These are phyloP conservation scores for Orychophragmus violaceus DNA, from an alignment of 345 rosid species.

Conservation along the genomic window DNA sequence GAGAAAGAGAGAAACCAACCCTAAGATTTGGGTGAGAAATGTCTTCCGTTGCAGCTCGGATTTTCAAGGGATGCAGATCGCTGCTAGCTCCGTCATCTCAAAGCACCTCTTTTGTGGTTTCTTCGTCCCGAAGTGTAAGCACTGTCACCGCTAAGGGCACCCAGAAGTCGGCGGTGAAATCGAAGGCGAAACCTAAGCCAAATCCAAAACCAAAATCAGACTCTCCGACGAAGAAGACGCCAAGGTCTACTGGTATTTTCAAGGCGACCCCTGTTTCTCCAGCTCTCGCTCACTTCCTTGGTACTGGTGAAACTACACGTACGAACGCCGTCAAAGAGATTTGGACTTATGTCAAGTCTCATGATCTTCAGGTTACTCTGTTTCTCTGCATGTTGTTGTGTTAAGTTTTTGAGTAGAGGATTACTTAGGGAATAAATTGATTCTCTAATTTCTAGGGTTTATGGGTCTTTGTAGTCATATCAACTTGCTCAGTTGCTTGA, in stretches of 20 bases:
- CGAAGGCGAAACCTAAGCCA: conserved; percentile 13
- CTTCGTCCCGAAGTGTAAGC: not conserved
- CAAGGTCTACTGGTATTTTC: conserved; percentile 43
- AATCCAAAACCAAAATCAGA: conserved; percentile 13
- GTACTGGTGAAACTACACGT: conserved; percentile 59
- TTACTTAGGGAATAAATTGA: not conserved
- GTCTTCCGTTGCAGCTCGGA: conserved; percentile 41
- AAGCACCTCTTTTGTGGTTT: conserved; percentile 10
- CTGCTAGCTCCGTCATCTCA: conserved; percentile 44
- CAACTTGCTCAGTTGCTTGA: not conserved
- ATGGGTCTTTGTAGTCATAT: not conserved
- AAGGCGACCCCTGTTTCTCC: conserved; percentile 57
- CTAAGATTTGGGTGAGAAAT: conserved; percentile 2
- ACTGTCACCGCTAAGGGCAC: conserved; percentile 19
- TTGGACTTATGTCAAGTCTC: conserved; percentile 70
- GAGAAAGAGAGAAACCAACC: not conserved
- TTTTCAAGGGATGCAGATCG: conserved; percentile 54
- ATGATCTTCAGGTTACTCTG: conserved; percentile 66
- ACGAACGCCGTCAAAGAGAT: conserved; percentile 57
- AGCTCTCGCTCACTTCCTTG: conserved; percentile 58
- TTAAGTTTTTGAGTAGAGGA: not conserved
- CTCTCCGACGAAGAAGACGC: conserved; percentile 23
- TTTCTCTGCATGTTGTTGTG: not conserved
- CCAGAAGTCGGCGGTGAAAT: conserved; percentile 24
- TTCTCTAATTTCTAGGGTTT: too few species aligned